Conservation (phyloP, 2,329 filamentous ascomycete genomes). For the Coniosporium tulheliwenetii region DNA sequence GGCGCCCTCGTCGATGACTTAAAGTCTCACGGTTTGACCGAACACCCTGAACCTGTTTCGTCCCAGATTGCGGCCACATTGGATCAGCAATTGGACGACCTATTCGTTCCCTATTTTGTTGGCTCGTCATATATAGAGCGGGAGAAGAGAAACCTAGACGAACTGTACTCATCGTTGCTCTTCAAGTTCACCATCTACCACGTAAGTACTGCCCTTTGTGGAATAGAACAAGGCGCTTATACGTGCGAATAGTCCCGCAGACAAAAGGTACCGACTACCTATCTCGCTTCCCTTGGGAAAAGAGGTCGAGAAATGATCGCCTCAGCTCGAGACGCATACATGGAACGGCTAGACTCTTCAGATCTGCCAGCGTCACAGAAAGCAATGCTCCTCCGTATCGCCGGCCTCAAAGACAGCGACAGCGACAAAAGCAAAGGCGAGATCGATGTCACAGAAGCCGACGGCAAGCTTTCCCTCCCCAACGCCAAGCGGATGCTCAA, state of each 20-base stretch:
- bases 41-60: slow-evolving; percentile 83
- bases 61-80: slow-evolving; percentile 60
- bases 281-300: slow-evolving; percentile 83
- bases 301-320: slow-evolving; percentile 79
- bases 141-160: slow-evolving; percentile 54
- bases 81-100: slow-evolving; percentile 52
- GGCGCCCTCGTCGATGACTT: slow-evolving; percentile 77
- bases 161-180: slow-evolving; percentile 75
- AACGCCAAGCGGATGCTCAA: slow-evolving; percentile 96
- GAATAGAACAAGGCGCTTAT: slow-evolving; percentile 8
- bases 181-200: slow-evolving; percentile 98
- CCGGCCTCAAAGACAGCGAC: slow-evolving; percentile 61
- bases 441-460: slow-evolving; percentile 79
- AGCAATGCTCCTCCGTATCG: slow-evolving; percentile 76
- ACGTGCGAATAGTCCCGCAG: slow-evolving; percentile 38
- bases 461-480: slow-evolving; percentile 66
- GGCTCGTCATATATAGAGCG: slow-evolving; percentile 51
- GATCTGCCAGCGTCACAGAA: slow-evolving; percentile 82
- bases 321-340: slow-evolving; percentile 79
- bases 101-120: slow-evolving; percentile 51
- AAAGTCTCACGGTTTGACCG: slow-evolving; percentile 85
- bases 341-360: slow-evolving; percentile 74
- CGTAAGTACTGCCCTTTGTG: slow-evolving; percentile 12
- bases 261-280: slow-evolving; percentile 79
- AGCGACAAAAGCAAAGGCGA: slow-evolving; percentile 50